Conservation (phyloP, 2,329 filamentous ascomycete species). For the Trichophyton verrucosum region DNA sequence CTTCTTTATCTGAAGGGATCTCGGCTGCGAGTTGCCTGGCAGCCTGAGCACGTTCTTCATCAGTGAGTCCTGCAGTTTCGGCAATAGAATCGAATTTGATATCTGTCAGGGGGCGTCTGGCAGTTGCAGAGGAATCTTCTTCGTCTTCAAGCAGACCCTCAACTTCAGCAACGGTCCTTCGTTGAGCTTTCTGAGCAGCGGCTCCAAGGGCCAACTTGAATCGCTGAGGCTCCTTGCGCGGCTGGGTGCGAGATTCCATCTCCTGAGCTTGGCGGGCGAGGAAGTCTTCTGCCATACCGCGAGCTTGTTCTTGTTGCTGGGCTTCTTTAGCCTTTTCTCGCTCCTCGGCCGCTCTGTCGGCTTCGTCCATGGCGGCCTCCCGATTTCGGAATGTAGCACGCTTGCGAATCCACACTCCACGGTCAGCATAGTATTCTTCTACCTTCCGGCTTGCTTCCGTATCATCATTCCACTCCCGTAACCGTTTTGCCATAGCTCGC, state of each 20-base stretch:
- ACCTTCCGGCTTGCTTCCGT: conserved; percentile 59
- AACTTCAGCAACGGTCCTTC: conserved; percentile 81
- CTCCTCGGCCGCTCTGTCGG: conserved; percentile 66
- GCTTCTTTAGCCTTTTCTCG: conserved; percentile 58
- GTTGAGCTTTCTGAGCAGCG: conserved; percentile 61
- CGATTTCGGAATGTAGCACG: conserved; percentile 59
- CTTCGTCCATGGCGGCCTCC: conserved; percentile 67
- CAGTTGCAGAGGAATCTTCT: conserved; percentile 59
- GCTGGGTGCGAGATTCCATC: conserved; percentile 41
- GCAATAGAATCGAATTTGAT: conserved; percentile 66
- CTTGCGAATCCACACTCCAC: conserved; percentile 71
- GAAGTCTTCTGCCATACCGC: conserved; percentile 82
- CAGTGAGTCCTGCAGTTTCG: conserved; percentile 56
- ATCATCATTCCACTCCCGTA: conserved; percentile 82
- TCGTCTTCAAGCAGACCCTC: conserved; percentile 92
- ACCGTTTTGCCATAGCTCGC: conserved; percentile 56
- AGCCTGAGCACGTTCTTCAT: conserved; percentile 76
- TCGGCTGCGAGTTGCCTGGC: conserved; percentile 72
- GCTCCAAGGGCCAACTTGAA: conserved; percentile 92
- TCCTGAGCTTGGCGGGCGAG: conserved; percentile 72
- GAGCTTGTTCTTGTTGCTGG: conserved; percentile 63
- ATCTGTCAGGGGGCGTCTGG: conserved; percentile 64
- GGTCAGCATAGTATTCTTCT: conserved; percentile 78
- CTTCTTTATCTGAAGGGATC: conserved; percentile 75
- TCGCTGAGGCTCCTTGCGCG: conserved; percentile 49